Evolutionary conservation across 495 filamentous ascomycete genomes (phyloP).

Genomic region (Sporormia fimetaria): DNA sequence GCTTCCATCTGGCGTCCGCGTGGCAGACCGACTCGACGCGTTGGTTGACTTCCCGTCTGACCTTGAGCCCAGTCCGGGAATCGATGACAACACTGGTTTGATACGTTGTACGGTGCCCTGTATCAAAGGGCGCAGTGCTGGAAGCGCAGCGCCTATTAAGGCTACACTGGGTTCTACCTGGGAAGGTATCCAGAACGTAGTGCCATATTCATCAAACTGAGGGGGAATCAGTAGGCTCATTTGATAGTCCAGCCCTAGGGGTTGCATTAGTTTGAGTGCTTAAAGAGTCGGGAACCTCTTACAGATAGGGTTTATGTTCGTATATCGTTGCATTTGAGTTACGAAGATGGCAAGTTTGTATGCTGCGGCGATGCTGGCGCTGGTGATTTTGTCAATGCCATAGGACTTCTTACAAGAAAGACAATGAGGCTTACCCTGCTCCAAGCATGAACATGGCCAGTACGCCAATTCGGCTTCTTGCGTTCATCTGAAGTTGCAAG

Average conservation of each 20-base stretch:
- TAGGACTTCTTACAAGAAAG: conserved; percentile 9
- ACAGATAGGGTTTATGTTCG: conserved; percentile 1
- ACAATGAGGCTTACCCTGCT: conserved; percentile 17
- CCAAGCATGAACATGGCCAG: conserved; percentile 25
- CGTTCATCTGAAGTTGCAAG: conserved; percentile 15
- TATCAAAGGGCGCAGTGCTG: conserved; percentile 16
- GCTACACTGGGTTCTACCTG: conserved; percentile 27
- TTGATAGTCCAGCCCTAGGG: conserved; percentile 13
- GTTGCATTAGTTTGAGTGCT: neutral
- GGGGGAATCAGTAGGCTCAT: conserved; percentile 18
- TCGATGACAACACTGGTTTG: too few relatives aligned
- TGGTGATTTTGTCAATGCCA: too few relatives aligned
- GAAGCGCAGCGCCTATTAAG: conserved; percentile 25
- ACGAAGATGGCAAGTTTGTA: conserved; percentile 24
- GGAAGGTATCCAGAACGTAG: conserved; percentile 28
- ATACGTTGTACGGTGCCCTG: too few relatives aligned
- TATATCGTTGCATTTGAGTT: neutral
- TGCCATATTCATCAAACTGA: conserved; percentile 25
- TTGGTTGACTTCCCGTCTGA: too few relatives aligned
- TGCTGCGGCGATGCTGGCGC: conserved; percentile 22
- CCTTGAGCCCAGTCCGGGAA: too few relatives aligned
- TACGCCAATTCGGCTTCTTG: conserved; percentile 20
- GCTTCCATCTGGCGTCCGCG: too few relatives aligned
- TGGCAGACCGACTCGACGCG: too few relatives aligned
- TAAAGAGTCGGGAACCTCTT: neutral